A percentile compares a stretch with the other conserved stretches of the same genome.
phyloP scores from a whole-genome alignment of 495 filamentous ascomycete genomes.

The Glutinoglossum americanum region DNA sequence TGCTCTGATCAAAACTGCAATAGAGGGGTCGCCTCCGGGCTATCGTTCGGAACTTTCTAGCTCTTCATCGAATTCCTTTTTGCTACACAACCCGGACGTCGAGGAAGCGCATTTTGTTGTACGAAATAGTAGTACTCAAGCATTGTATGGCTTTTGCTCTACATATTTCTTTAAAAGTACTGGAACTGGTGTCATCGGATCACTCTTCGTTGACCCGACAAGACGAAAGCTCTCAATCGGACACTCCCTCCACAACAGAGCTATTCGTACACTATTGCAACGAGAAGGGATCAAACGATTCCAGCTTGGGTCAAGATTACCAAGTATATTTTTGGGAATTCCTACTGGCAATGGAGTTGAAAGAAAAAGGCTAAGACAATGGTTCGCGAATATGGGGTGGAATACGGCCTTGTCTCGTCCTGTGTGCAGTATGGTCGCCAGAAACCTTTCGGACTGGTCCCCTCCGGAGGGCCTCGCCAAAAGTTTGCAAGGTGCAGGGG shows the following conservation, averaged over 20 bases:
- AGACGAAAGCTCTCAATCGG: conserved; percentile 73
- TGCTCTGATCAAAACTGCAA: conserved; percentile 40
- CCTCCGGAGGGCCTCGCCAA: conserved; percentile 52
- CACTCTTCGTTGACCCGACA: conserved; percentile 63
- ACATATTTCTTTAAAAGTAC: conserved; percentile 57
- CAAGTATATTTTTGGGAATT: conserved; percentile 61
- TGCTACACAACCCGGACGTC: conserved; percentile 40
- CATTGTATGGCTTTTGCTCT: conserved; percentile 71
- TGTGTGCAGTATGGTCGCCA: conserved; percentile 42
- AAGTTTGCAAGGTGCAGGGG: conserved; percentile 43
- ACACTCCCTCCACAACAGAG: conserved; percentile 61
- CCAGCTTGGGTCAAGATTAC: conserved; percentile 58
- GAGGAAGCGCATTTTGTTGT: conserved; percentile 76
- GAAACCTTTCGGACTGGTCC: conserved; percentile 46
- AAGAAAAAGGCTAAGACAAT: conserved; percentile 27
- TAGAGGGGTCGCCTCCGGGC: conserved; percentile 31
- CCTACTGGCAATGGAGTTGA: conserved; percentile 31
- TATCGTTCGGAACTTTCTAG: conserved; percentile 38
- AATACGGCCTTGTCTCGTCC: conserved; percentile 38
- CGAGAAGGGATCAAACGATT: conserved; percentile 48
- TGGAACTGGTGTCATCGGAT: conserved; percentile 54
- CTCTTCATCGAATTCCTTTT: conserved; percentile 54
- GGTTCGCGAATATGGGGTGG: conserved; percentile 53
- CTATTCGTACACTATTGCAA: conserved; percentile 47
- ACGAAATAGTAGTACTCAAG: conserved; percentile 72